Evolutionary conservation across 2,329 filamentous ascomycete species (phyloP).

Genomic region (Cadophora sp.): DNA sequence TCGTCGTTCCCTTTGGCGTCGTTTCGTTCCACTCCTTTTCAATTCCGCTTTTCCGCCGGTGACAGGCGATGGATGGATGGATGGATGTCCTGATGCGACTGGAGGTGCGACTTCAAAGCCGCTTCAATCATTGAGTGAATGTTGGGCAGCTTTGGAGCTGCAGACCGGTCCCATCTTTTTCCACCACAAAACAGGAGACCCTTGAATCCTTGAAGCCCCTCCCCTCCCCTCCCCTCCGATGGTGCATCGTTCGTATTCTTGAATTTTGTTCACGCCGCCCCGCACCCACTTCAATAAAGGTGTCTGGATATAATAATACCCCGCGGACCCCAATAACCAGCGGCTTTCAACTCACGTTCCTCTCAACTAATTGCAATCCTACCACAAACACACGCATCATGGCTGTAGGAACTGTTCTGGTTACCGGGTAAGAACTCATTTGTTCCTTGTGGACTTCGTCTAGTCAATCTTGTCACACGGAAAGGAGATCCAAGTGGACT

Average conservation of each 20-base stretch:
- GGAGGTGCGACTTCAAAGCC: background rate
- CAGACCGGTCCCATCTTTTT: background rate
- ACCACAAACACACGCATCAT: slow-evolving; percentile 53
- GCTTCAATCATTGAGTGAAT: background rate
- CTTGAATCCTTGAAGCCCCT: background rate
- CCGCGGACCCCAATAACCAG: background rate
- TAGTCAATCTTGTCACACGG: background rate
- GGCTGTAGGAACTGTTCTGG: slow-evolving; percentile 85
- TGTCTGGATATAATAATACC: slow-evolving; percentile 16
- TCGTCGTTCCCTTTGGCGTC: too few relatives aligned
- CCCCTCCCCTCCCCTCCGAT: too few relatives aligned
- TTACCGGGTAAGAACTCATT: slow-evolving; percentile 77
- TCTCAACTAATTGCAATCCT: background rate
- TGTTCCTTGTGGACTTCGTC: background rate
- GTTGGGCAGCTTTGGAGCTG: background rate
- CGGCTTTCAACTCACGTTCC: background rate
- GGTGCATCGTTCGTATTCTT: background rate
- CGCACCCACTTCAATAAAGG: slow-evolving; percentile 1
- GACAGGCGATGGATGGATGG: too few relatives aligned
- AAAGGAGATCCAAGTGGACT: background rate
- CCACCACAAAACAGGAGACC: background rate
- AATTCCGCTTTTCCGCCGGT: background rate
- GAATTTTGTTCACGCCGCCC: background rate
- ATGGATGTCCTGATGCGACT: too few relatives aligned
- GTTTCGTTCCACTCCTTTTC: background rate